Conservation (phyloP, 2,329 filamentous ascomycete genomes). For the Colletotrichum paranaense region DNA sequence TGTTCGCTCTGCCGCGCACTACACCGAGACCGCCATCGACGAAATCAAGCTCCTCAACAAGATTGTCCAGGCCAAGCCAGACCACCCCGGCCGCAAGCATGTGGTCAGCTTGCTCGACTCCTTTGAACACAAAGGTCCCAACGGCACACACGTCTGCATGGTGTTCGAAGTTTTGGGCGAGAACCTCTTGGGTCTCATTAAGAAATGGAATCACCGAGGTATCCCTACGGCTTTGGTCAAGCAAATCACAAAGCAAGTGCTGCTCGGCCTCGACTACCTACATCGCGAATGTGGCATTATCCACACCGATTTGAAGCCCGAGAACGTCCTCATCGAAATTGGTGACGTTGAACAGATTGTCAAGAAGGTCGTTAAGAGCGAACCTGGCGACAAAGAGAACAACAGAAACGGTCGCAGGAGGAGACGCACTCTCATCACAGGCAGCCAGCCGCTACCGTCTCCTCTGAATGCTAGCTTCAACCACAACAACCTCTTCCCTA, state of each 20-base stretch:
- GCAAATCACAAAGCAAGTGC: conserved; percentile 98
- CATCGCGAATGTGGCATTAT: conserved; percentile 99
- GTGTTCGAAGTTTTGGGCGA: conserved; percentile 98
- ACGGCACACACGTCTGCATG: conserved; percentile 98
- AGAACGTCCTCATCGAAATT: conserved; percentile 98
- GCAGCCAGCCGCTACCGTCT: conserved; percentile 94
- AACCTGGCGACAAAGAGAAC: conserved; percentile 80
- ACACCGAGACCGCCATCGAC: conserved; percentile 98
- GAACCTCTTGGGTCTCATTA: conserved; percentile 94
- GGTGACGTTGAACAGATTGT: conserved; percentile 99
- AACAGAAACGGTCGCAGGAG: conserved; percentile 91
- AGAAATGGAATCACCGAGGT: conserved; percentile 97
- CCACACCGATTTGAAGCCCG: conserved; percentile 96
- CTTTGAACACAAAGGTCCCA: conserved; percentile 97
- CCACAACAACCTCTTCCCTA: conserved; percentile 76
- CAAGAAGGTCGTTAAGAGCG: conserved; percentile 92
- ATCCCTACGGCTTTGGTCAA: conserved; percentile 97
- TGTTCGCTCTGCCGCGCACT: conserved; percentile 96
- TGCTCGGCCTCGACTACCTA: conserved; percentile 94
- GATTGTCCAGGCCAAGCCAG: conserved; percentile 94
- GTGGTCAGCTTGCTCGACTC: conserved; percentile 96
- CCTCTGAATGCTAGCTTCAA: conserved; percentile 94
- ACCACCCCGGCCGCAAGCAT: conserved; percentile 93
- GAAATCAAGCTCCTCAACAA: conserved; percentile 98
- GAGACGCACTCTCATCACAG: conserved; percentile 93